A percentile compares a stretch with the other conserved stretches of the same genome.
phyloP scores from a whole-genome alignment of 2,329 filamentous ascomycete species.

The Botrytis squamosa region DNA sequence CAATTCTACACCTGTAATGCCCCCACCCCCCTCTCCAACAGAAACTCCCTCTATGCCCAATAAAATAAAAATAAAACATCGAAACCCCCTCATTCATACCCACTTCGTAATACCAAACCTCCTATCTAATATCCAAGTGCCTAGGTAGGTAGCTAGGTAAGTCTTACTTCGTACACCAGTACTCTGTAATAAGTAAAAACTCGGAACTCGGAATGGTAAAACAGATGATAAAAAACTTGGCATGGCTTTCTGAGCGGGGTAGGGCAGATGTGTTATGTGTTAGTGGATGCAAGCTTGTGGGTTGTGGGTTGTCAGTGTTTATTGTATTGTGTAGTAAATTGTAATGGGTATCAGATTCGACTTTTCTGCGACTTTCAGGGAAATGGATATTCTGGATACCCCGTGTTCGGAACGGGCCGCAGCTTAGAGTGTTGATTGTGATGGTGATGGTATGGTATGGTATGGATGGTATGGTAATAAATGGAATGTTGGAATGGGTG shows the following conservation, averaged over 20 bases:
- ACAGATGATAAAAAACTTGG: background rate
- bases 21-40: background rate
- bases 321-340: too few relatives aligned
- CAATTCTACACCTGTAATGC: background rate
- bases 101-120: background rate
- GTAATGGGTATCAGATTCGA: background rate
- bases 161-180: too few relatives aligned
- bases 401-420: constrained; percentile 1
- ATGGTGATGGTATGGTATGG: too few relatives aligned
- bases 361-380: background rate
- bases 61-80: background rate
- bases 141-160: background rate
- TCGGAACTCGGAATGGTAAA: background rate
- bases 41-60: background rate
- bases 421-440: background rate
- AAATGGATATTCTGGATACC: background rate
- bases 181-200: background rate
- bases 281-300: background rate
- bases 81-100: too few relatives aligned
- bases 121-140: background rate
- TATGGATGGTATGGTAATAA: too few relatives aligned
- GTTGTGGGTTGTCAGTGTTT: too few relatives aligned
- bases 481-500: background rate
- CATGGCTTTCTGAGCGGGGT: background rate
- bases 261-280: background rate